Conservation (phyloP, 345 rosid species). For the Eucalyptus virginea region DNA sequence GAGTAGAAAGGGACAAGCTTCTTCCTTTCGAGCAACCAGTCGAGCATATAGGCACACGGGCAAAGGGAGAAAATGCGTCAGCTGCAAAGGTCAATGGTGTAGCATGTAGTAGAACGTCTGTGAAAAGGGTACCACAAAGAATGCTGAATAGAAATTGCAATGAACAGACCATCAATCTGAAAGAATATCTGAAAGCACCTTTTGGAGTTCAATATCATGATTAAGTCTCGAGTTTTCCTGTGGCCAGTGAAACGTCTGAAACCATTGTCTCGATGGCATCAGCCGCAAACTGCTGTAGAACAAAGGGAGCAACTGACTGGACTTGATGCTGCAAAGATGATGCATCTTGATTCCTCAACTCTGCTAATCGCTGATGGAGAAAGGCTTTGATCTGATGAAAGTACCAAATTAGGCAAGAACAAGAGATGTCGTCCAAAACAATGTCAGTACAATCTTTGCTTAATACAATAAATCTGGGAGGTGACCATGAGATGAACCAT, state of each 20-base stretch:
- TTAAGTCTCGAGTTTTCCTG: slow-evolving; percentile 70
- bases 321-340: slow-evolving; percentile 86
- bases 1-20: background rate
- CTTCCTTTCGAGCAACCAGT: background rate
- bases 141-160: background rate
- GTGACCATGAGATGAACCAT: background rate
- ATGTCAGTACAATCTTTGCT: background rate
- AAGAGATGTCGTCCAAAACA: background rate
- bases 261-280: slow-evolving; percentile 72
- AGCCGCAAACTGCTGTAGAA: slow-evolving; percentile 77
- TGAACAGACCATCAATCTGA: background rate
- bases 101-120: background rate
- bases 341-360: slow-evolving; percentile 64
- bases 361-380: slow-evolving; percentile 63
- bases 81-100: background rate
- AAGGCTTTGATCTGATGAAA: slow-evolving; percentile 72
- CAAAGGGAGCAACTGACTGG: slow-evolving; percentile 84
- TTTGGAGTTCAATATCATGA: slow-evolving; percentile 92
- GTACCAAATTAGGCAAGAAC: background rate
- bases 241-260: slow-evolving; percentile 46
- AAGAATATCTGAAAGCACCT: slow-evolving; percentile 31
- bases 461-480: background rate
- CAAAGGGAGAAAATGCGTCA: background rate
- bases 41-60: background rate
- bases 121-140: background rate